These are phyloP conservation scores for Hyphopichia buzzinii DNA, from an alignment of 1,139 yeast genomes.

Conservation along the genomic window DNA sequence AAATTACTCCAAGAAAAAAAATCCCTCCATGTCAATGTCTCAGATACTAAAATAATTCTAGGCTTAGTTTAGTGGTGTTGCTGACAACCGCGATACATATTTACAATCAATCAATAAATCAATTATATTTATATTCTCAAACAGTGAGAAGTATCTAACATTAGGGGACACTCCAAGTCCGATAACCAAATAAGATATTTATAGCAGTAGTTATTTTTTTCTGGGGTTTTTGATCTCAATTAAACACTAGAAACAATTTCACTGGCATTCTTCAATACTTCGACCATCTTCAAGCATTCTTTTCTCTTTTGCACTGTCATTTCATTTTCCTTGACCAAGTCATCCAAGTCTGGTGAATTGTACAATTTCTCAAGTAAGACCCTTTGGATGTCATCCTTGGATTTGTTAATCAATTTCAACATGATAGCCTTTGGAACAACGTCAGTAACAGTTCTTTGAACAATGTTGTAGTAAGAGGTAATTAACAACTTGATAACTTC, in stretches of 20 bases:
- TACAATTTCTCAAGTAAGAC: slow-evolving; percentile 85
- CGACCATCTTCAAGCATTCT: slow-evolving; percentile 94
- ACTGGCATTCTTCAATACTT: slow-evolving; percentile 82
- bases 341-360: slow-evolving; percentile 69
- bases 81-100: too few relatives aligned
- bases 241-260: slow-evolving; percentile 87
- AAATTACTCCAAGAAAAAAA: too few relatives aligned
- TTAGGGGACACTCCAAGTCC: too few relatives aligned
- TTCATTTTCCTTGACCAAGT: slow-evolving; percentile 88
- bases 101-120: too few relatives aligned
- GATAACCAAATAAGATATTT: too few relatives aligned
- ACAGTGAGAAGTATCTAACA: not conserved
- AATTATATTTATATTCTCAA: not conserved
- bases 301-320: slow-evolving; percentile 90
- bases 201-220: too few relatives aligned
- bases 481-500: slow-evolving; percentile 93
- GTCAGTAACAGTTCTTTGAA: slow-evolving; percentile 90
- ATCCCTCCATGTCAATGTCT: too few relatives aligned
- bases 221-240: too few relatives aligned
- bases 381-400: slow-evolving; percentile 86
- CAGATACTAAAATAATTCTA: too few relatives aligned
- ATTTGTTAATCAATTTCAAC: slow-evolving; percentile 81
- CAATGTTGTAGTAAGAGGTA: slow-evolving; percentile 86
- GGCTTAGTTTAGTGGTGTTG: too few relatives aligned
- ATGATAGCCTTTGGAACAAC: slow-evolving; percentile 92